These are phyloP conservation scores for Anisodus tanguticus DNA, from an alignment of 257 asterid species.

Conservation along the genomic window DNA sequence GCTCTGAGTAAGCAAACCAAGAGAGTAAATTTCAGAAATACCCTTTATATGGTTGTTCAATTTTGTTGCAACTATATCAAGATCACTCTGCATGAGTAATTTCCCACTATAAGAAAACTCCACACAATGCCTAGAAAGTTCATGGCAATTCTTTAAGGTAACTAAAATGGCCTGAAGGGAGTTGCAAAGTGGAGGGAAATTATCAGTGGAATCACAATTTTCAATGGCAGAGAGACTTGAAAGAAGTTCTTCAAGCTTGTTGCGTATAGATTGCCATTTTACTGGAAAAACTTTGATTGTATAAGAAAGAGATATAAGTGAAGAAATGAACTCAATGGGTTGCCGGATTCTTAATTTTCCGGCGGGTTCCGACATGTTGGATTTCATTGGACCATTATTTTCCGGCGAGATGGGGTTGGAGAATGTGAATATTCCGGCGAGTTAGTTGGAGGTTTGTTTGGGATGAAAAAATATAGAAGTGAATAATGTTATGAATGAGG, in stretches of 20 bases:
- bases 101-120: slow-evolving; percentile 71
- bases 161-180: slow-evolving; percentile 57
- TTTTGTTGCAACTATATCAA: slow-evolving; percentile 60
- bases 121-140: slow-evolving; percentile 58
- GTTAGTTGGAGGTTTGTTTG: slow-evolving; percentile 32
- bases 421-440: slow-evolving; percentile 46
- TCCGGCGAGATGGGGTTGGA: slow-evolving; percentile 11
- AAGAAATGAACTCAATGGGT: slow-evolving; percentile 52
- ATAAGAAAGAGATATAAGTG: slow-evolving; percentile 66
- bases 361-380: slow-evolving; percentile 40
- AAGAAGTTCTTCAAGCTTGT: slow-evolving; percentile 74
- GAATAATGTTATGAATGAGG: slow-evolving; percentile 46
- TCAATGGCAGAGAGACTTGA: slow-evolving; percentile 68
- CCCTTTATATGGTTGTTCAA: slow-evolving; percentile 54
- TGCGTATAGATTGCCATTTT: slow-evolving; percentile 68
- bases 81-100: slow-evolving; percentile 91
- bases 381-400: background rate
- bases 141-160: slow-evolving; percentile 54
- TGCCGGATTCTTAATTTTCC: slow-evolving; percentile 44
- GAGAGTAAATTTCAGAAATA: slow-evolving; percentile 63
- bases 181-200: slow-evolving; percentile 46
- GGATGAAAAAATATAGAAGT: background rate
- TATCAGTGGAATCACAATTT: slow-evolving; percentile 58
- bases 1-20: slow-evolving; percentile 66
- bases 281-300: slow-evolving; percentile 65